phyloP scores from a whole-genome alignment of 2,329 filamentous ascomycete species.

The Aureobasidium sp. region DNA sequence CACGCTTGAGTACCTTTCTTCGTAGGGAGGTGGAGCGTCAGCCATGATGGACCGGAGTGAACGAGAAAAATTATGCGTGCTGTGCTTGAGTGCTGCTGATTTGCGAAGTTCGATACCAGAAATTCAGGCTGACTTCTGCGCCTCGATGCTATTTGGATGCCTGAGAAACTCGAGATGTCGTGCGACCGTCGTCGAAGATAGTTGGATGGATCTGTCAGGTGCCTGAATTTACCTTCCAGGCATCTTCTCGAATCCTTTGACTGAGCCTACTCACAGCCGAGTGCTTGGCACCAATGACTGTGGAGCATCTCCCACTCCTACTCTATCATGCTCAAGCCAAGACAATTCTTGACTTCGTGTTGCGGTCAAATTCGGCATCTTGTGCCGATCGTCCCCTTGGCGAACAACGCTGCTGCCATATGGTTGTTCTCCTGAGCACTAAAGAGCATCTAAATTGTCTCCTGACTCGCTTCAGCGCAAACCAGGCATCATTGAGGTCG shows the following conservation, averaged over 20 bases:
- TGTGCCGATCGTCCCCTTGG: not conserved
- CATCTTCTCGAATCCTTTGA: slow-evolving; percentile 5
- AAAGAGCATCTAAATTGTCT: not conserved
- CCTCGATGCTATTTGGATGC: not conserved
- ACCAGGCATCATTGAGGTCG: not conserved
- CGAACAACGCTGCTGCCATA: not conserved
- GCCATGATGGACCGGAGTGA: not conserved
- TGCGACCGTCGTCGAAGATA: not conserved
- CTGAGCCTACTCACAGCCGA: slow-evolving; percentile 6
- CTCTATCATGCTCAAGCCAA: slow-evolving; percentile 7
- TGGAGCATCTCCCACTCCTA: not conserved
- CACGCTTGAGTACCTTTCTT: slow-evolving; percentile 20
- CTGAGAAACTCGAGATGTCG: not conserved
- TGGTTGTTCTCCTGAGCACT: not conserved
- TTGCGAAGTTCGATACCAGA: not conserved
- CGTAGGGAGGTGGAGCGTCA: slow-evolving; percentile 26
- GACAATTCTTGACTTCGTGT: not conserved
- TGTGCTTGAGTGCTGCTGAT: not conserved
- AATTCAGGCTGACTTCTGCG: not conserved
- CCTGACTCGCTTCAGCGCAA: not conserved
- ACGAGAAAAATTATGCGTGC: not conserved
- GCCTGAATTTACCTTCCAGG: slow-evolving; percentile 6
- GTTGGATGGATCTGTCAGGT: not conserved
- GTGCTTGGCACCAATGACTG: slow-evolving; percentile 9
- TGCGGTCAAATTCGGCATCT: not conserved